These are phyloP conservation scores for Verticillium albo-atrum DNA, from an alignment of 2,329 filamentous ascomycete genomes.

Conservation along the genomic window DNA sequence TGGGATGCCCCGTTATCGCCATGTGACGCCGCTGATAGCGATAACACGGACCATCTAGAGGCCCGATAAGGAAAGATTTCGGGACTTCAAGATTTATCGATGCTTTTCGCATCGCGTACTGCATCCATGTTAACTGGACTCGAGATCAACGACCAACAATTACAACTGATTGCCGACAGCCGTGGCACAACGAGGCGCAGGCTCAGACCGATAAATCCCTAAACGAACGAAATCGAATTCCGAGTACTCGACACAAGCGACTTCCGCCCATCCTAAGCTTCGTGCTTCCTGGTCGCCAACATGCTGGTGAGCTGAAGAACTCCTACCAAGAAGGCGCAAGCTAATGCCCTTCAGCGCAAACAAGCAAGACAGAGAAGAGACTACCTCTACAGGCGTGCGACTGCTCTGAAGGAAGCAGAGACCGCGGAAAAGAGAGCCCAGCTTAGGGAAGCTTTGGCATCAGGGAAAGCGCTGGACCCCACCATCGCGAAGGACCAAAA, in stretches of 20 bases:
- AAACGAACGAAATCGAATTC: background rate
- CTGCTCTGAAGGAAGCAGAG: slow-evolving; percentile 85
- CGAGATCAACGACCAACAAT: background rate
- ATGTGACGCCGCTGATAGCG: background rate
- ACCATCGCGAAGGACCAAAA: slow-evolving; percentile 81
- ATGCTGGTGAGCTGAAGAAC: background rate
- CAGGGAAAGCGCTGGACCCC: slow-evolving; percentile 79
- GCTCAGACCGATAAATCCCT: background rate
- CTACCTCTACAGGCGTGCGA: slow-evolving; percentile 82
- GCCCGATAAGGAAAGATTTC: background rate
- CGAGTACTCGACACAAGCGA: background rate
- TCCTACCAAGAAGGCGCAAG: background rate
- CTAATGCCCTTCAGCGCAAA: slow-evolving; percentile 25
- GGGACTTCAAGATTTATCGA: background rate
- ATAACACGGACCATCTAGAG: background rate
- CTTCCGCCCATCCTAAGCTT: background rate
- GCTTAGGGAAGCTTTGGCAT: slow-evolving; percentile 79
- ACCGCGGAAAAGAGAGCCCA: slow-evolving; percentile 89
- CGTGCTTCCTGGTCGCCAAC: background rate
- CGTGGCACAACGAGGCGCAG: background rate
- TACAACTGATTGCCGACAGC: background rate
- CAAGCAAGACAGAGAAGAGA: slow-evolving; percentile 36
- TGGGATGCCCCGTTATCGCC: slow-evolving; percentile 2
- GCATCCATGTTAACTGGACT: background rate
- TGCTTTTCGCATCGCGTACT: background rate